phyloP scores from a whole-genome alignment of 2,329 filamentous ascomycete species.

The Sordariomycetes sp. region DNA sequence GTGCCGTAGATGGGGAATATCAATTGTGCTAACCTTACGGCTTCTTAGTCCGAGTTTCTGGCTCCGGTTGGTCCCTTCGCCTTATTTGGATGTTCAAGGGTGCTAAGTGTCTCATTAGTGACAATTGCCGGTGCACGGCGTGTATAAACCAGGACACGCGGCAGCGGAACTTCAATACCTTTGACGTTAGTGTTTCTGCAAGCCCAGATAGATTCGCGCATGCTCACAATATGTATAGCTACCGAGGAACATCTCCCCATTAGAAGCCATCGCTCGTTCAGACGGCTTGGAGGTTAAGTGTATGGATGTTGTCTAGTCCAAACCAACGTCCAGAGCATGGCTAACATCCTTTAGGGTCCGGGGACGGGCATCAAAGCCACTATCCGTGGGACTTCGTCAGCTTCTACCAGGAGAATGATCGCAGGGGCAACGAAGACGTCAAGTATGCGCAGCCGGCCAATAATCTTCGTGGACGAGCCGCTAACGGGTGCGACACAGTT shows the following conservation, averaged over 20 bases:
- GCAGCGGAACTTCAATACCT: slow-evolving; percentile 30
- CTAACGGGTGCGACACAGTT: background rate
- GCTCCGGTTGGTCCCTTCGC: slow-evolving; percentile 14
- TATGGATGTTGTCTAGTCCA: slow-evolving; percentile 8
- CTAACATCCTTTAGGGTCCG: slow-evolving; percentile 41
- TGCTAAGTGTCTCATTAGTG: slow-evolving; percentile 13
- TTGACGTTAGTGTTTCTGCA: slow-evolving; percentile 16
- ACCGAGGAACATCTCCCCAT: slow-evolving; percentile 17
- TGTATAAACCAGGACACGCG: slow-evolving; percentile 30
- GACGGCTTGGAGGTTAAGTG: slow-evolving; percentile 22
- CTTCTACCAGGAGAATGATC: slow-evolving; percentile 26
- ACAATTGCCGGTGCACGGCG: slow-evolving; percentile 29
- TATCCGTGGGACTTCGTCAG: slow-evolving; percentile 56
- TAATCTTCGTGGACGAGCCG: background rate
- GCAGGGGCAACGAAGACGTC: slow-evolving; percentile 20
- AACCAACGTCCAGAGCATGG: background rate
- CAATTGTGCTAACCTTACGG: background rate
- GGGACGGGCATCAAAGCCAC: slow-evolving; percentile 55
- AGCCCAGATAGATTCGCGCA: background rate
- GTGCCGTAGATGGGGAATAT: background rate
- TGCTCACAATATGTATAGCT: slow-evolving; percentile 15
- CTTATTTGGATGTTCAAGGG: background rate
- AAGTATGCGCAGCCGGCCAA: slow-evolving; percentile 14
- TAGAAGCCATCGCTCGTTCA: slow-evolving; percentile 14
- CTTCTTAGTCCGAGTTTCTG: slow-evolving; percentile 15